Evolutionary conservation across 73 alveolate species (phyloP).

Genomic region (Uronychia setigera): DNA sequence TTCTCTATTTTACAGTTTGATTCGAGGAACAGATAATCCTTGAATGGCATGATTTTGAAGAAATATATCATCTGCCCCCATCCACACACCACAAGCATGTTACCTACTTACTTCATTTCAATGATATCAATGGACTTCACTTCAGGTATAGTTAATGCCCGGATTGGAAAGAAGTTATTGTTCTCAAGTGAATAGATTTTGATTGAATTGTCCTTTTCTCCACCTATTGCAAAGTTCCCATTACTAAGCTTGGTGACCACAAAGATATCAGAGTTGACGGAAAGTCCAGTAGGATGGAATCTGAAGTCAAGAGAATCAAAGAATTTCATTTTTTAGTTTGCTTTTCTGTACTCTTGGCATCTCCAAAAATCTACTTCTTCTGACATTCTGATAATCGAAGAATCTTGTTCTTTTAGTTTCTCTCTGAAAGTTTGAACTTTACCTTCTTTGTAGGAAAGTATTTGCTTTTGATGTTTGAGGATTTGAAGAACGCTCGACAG

Average conservation of each 20-base stretch:
- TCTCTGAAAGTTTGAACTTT: neutral
- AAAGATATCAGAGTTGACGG: neutral
- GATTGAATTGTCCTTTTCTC: neutral
- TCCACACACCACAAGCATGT: neutral
- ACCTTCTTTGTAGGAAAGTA: neutral
- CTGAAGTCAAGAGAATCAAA: neutral
- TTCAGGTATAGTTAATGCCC: neutral
- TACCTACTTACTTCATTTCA: neutral
- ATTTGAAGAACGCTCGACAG: neutral
- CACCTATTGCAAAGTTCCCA: neutral
- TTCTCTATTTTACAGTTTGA: neutral
- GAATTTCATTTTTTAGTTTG: neutral
- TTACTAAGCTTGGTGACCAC: neutral
- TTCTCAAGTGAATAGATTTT: neutral
- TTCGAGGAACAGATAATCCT: neutral
- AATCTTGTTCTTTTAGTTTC: neutral
- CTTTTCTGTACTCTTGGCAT: neutral
- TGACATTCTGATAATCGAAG: too few species aligned
- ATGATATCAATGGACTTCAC: neutral
- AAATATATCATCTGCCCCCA: neutral
- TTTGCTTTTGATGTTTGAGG: neutral
- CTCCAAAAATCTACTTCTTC: neutral
- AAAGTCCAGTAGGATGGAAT: neutral
- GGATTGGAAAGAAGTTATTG: neutral
- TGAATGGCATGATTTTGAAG: neutral